Base-by-base conservation (phyloP, 1,284 basidiomycete genomes). In the Malassezia arunalokei region DNA sequence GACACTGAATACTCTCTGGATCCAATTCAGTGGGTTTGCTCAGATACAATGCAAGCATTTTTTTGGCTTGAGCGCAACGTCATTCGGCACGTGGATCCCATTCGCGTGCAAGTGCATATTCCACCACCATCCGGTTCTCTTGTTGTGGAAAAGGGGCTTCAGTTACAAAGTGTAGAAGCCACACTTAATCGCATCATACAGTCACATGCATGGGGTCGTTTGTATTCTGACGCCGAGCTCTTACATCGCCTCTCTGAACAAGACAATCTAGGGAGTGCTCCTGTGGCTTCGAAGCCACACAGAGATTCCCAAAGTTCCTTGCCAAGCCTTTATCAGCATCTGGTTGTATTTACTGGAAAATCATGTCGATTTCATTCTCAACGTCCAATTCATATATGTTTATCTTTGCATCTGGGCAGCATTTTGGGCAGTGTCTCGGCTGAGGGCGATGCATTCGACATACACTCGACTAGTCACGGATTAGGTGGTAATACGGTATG, bases 341-440 rank as follows among this genome's bases (percentile, higher is more conserved):
- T 12, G 9, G 20, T 40, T 40, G 39, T 67, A 5, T 58, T 63
- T 39, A 65, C 58, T 17, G 68, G 68, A 28, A 71, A 71, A 56
- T 56, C 65, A 11, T 71, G 68, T 37, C 64, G 68, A 27, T 70
- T 71, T 46, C 58, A 68, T 33, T 62, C 64, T 8, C 56, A 61
- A 24, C 55, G 59, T 2, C 52, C 68, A 0, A 52, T 71, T 8
- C 48, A 65, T 33, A 51, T 73, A 15, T 57, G 63, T 8, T 48
- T 73, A 32, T 51, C 61, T 0, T 54, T 71, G 0, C 66, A 68
- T 49, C 68, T 67, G 12, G 32, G 33, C 32, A 47, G 44, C 15
- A 29, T 37, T 8, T 29, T 49, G 15, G 40, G 30, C 31, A 20
- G 27, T 29, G 30, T 24, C 1, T 28, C 17, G 8, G 38, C 47